These are phyloP conservation scores for Lentinula raphanica DNA, from an alignment of 768 basidiomycete genomes.

Conservation along the genomic window DNA sequence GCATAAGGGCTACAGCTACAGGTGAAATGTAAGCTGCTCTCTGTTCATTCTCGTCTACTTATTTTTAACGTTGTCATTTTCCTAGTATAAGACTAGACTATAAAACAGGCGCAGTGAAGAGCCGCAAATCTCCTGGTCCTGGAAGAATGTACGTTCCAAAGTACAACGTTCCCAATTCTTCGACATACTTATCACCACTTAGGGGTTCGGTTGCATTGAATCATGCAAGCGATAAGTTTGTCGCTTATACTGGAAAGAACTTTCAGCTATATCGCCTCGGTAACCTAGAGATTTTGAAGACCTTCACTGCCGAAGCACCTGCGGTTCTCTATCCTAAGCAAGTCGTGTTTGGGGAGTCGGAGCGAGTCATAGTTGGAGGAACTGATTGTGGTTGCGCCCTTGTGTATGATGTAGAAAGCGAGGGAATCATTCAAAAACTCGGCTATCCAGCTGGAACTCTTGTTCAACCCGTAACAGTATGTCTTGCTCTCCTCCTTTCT, in stretches of 20 bases:
- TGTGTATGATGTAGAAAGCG: not conserved
- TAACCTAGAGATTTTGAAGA: not conserved
- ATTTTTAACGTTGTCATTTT: not conserved
- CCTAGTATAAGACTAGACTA: not conserved
- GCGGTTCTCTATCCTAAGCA: not conserved
- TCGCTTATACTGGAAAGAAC: not conserved
- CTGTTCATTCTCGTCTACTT: no score
- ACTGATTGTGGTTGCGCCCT: not conserved
- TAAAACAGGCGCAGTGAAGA: not conserved
- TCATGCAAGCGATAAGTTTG: not conserved
- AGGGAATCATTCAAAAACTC: not conserved
- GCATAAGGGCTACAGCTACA: no score
- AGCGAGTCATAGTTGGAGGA: not conserved
- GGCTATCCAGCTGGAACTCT: not conserved
- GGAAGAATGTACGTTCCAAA: not conserved
- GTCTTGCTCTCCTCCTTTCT: not conserved
- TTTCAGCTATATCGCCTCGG: not conserved
- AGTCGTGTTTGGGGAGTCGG: not conserved
- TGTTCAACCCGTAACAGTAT: not conserved
- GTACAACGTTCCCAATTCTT: no score
- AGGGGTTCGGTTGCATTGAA: not conserved
- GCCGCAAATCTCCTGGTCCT: not conserved
- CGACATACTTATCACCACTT: not conserved
- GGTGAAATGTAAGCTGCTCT: not conserved
- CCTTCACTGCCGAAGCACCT: not conserved